A percentile compares a stretch with the other conserved stretches of the same genome.
Conservation (phyloP, 805 yeast genomes). For the Metschnikowia koreensis region DNA sequence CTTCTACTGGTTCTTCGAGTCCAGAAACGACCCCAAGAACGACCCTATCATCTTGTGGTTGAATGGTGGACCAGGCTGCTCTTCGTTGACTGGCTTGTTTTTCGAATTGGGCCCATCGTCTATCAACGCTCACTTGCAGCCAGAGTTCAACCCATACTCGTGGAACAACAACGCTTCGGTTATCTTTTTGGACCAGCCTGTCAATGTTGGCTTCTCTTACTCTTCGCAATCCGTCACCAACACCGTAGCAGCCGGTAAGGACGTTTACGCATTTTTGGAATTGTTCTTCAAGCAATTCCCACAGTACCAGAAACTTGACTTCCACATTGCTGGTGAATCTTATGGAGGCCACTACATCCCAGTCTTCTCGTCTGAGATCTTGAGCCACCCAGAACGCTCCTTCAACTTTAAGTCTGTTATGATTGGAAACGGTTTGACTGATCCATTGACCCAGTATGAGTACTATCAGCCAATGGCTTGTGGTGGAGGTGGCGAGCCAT, state of each 20-base stretch:
- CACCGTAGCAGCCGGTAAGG: slow-evolving; percentile 82
- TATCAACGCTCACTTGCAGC: slow-evolving; percentile 62
- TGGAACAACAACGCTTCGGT: slow-evolving; percentile 93
- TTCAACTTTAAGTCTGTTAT: slow-evolving; percentile 52
- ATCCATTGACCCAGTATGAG: slow-evolving; percentile 51
- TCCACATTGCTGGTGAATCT: slow-evolving; percentile 92
- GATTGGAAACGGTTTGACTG: slow-evolving; percentile 93
- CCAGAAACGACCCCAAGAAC: slow-evolving; percentile 61
- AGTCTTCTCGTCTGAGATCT: slow-evolving; percentile 76
- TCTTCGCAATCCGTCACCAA: slow-evolving; percentile 62
- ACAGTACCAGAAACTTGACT: slow-evolving; percentile 50
- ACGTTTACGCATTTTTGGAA: slow-evolving; percentile 79
- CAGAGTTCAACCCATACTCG: slow-evolving; percentile 76
- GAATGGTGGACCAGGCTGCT: slow-evolving; percentile 97
- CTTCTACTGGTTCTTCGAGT: slow-evolving; percentile 92
- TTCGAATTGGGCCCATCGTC: slow-evolving; percentile 91
- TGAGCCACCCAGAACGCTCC: slow-evolving; percentile 34
- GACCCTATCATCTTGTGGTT: slow-evolving; percentile 92
- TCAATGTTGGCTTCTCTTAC: slow-evolving; percentile 87
- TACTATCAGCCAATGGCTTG: slow-evolving; percentile 85
- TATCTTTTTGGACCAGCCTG: slow-evolving; percentile 91
- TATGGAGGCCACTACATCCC: slow-evolving; percentile 96
- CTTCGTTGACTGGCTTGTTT: slow-evolving; percentile 84
- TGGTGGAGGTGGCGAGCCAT: slow-evolving; percentile 79
- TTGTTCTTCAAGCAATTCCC: slow-evolving; percentile 85